phyloP scores from a whole-genome alignment of 1,284 basidiomycete genomes.

The Microbotryum scabiosae region DNA sequence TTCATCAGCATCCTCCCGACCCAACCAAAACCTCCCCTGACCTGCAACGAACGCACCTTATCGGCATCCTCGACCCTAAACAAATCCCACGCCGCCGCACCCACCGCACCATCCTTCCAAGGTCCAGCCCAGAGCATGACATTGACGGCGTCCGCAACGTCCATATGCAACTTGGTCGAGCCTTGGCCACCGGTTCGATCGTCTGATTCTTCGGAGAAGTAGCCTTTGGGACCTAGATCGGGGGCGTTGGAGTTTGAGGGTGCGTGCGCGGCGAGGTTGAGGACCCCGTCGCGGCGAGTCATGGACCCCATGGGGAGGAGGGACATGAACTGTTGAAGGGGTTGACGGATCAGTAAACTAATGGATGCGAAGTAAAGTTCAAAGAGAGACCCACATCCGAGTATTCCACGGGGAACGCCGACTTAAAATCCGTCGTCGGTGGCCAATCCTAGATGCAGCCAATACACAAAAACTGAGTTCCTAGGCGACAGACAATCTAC shows the following conservation, averaged over 20 bases:
- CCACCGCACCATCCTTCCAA: conserved; percentile 56
- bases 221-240: conserved; percentile 68
- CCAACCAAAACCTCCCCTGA: conserved; percentile 6
- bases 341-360: not conserved
- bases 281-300: conserved; percentile 74
- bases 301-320: conserved; percentile 80
- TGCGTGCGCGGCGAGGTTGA: conserved; percentile 77
- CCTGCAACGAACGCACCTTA: conserved; percentile 35
- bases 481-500: conserved; percentile 1
- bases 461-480: not conserved
- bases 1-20: not conserved
- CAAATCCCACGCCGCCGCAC: conserved; percentile 86
- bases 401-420: conserved; percentile 74
- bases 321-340: conserved; percentile 50
- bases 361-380: not conserved
- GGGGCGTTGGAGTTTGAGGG: conserved; percentile 73
- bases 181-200: conserved; percentile 60
- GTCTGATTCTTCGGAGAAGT: conserved; percentile 42
- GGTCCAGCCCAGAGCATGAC: conserved; percentile 70
- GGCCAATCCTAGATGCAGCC: conserved; percentile 72
- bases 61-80: conserved; percentile 76
- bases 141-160: conserved; percentile 57
- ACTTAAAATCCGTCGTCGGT: conserved; percentile 69
- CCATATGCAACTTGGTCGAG: conserved; percentile 76
- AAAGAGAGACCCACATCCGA: conserved; percentile 47